These are phyloP conservation scores for Populus nigra DNA, from an alignment of 345 rosid species.

Conservation along the genomic window DNA sequence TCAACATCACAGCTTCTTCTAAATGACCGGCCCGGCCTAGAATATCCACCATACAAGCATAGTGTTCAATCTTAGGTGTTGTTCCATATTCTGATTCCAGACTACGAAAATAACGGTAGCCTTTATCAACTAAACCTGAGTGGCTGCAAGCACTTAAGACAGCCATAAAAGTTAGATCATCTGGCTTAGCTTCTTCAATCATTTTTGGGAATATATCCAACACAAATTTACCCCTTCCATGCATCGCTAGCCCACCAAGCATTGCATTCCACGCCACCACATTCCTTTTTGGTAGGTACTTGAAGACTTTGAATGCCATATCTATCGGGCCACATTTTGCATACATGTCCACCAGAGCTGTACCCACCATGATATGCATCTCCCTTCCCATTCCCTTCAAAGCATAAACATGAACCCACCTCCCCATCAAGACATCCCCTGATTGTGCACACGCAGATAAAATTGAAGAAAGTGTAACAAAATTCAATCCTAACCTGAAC, in stretches of 20 bases:
- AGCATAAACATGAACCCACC: constrained; percentile 72
- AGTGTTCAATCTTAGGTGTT: constrained; percentile 66
- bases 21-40: constrained; percentile 70
- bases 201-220: constrained; percentile 55
- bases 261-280: constrained; percentile 78
- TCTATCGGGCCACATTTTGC: constrained; percentile 71
- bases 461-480: constrained; percentile 60
- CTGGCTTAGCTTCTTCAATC: constrained; percentile 63
- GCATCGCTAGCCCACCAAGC: constrained; percentile 75
- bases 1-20: constrained; percentile 62
- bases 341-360: constrained; percentile 84
- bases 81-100: constrained; percentile 43
- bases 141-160: constrained; percentile 79
- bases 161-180: constrained; percentile 68
- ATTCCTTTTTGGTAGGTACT: constrained; percentile 53
- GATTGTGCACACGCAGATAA: constrained; percentile 68
- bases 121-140: constrained; percentile 65
- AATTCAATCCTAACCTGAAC: constrained; percentile 40
- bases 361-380: constrained; percentile 59
- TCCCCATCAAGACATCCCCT: constrained; percentile 57
- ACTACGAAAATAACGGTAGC: constrained; percentile 40
- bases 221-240: constrained; percentile 53
- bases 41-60: constrained; percentile 89
- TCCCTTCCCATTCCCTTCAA: constrained; percentile 51
- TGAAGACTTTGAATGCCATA: constrained; percentile 51